These are phyloP conservation scores for Penicillium sp. DNA, from an alignment of 2,329 filamentous ascomycete species.

Conservation along the genomic window DNA sequence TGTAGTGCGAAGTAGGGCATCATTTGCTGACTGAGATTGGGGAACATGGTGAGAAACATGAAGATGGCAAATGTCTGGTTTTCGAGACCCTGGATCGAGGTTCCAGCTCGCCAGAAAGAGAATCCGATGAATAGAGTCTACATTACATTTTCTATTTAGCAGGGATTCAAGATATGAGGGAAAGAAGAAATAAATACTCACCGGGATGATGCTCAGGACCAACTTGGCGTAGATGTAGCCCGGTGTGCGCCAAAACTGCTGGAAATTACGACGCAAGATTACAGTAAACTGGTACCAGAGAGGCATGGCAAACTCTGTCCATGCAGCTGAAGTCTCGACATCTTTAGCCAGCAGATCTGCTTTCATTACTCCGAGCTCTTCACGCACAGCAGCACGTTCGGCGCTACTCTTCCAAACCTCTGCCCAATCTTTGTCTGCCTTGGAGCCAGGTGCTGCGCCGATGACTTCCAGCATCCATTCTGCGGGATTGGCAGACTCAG, in stretches of 20 bases:
- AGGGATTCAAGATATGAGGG: background rate
- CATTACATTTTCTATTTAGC: background rate
- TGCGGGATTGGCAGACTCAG: constrained; percentile 64
- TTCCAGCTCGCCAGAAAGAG: constrained; percentile 71
- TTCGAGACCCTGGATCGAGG: constrained; percentile 74
- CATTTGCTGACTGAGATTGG: constrained; percentile 51
- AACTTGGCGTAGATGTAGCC: constrained; percentile 84
- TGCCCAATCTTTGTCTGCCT: constrained; percentile 63
- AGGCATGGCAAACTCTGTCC: constrained; percentile 76
- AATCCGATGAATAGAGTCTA: constrained; percentile 76
- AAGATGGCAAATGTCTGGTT: constrained; percentile 92
- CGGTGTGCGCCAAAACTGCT: constrained; percentile 89
- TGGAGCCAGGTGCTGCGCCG: constrained; percentile 60
- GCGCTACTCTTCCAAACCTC: constrained; percentile 57
- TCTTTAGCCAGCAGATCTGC: constrained; percentile 54
- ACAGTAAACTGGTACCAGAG: constrained; percentile 64
- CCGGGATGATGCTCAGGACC: constrained; percentile 51
- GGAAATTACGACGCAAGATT: constrained; percentile 72
- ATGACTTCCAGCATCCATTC: constrained; percentile 67
- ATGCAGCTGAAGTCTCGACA: constrained; percentile 40
- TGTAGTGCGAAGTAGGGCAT: constrained; percentile 59
- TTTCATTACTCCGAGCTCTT: constrained; percentile 53
- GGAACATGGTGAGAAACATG: constrained; percentile 79
- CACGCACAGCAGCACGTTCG: constrained; percentile 55
- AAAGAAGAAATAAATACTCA: background rate